phyloP scores from a whole-genome alignment of 2,329 filamentous ascomycete genomes.

The Davidsoniella eucalypti region DNA sequence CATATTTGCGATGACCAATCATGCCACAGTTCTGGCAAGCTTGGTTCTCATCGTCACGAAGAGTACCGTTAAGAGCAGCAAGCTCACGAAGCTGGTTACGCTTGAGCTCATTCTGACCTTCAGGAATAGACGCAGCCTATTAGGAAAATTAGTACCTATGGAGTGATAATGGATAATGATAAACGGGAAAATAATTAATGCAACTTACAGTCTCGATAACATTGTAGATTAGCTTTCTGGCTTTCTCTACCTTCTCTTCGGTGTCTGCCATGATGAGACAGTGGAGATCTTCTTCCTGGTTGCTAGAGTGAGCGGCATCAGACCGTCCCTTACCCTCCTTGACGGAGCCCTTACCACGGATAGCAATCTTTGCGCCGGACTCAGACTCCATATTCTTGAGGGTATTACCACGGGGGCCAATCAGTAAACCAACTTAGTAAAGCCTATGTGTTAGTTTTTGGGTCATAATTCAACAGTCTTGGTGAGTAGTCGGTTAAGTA shows the following conservation, averaged over 20 bases:
- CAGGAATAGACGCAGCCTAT: conserved; percentile 92
- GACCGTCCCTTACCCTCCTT: conserved; percentile 99
- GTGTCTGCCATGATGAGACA: conserved; percentile 99
- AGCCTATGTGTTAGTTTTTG: conserved; percentile 79
- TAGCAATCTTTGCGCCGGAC: conserved; percentile 95
- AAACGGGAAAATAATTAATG: not conserved
- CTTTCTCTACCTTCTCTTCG: conserved; percentile 98
- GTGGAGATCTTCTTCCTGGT: conserved; percentile 98
- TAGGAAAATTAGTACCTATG: conserved; percentile 14
- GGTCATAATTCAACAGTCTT: conserved; percentile 14
- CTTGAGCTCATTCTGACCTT: conserved; percentile 98
- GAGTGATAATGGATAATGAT: not conserved
- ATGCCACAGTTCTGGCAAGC: conserved; percentile 98
- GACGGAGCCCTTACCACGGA: conserved; percentile 97
- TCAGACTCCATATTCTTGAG: conserved; percentile 99
- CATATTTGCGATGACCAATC: conserved; percentile 97
- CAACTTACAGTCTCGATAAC: conserved; percentile 86
- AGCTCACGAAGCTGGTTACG: conserved; percentile 96
- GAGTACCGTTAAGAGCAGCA: conserved; percentile 92
- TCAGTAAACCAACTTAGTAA: conserved; percentile 98
- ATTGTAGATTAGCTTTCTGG: conserved; percentile 95
- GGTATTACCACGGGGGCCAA: conserved; percentile 99
- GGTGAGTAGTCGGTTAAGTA: not conserved
- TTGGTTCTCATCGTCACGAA: conserved; percentile 97
- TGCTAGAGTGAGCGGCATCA: conserved; percentile 97